Base-by-base conservation (phyloP, 768 basidiomycete genomes). In the Suillus subalutaceus region DNA sequence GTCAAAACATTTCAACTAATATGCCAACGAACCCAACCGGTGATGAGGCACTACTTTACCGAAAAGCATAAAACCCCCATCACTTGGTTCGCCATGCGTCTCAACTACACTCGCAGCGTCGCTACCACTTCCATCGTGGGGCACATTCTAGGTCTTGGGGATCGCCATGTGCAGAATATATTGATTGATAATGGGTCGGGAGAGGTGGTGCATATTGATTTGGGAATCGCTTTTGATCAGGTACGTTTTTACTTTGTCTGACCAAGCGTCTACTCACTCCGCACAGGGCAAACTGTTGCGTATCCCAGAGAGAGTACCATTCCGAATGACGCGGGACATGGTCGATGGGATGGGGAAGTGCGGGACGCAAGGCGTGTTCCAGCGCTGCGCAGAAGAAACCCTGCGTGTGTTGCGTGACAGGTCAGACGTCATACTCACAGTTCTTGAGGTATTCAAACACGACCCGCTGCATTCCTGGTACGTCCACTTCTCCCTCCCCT, bases 201-300 rank as follows among this genome's bases (percentile, higher is more conserved):
- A 18, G 94, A 99, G 73, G 83, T 96, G 55, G 89, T 99, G 8
- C 96, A 97, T 75, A 99, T 99, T 63, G 97, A 99, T 77, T 82
- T 99, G 1, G 97, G 97, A 1, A 95, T 99, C 66, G 95, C 96
- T 0, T 99, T 99, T 77, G 97, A 97, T 67, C 94, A 94, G 81
- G 94, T 93, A 67, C 63, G 75, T 18, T 16, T 20, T 9, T n/a
- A 58, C 4, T 18, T n/a, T 35, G 40, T 38, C 46, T n/a, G 12
- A 35, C 13, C 16, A 13, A 7, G 6, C 18, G 8, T 41, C 9
- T 40, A 43, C 4, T 64, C n/a, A 20, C 52, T 10, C 52, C 32
- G 4, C 20, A 5, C 68, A 97, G 94, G 97, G 97, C 4, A 92
- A 90, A 72, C 79, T 86, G 7, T 82, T 99, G 3, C 80, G 78